Evolutionary conservation across 805 yeast genomes (phyloP).

Genomic region (Starmerella sp.): DNA sequence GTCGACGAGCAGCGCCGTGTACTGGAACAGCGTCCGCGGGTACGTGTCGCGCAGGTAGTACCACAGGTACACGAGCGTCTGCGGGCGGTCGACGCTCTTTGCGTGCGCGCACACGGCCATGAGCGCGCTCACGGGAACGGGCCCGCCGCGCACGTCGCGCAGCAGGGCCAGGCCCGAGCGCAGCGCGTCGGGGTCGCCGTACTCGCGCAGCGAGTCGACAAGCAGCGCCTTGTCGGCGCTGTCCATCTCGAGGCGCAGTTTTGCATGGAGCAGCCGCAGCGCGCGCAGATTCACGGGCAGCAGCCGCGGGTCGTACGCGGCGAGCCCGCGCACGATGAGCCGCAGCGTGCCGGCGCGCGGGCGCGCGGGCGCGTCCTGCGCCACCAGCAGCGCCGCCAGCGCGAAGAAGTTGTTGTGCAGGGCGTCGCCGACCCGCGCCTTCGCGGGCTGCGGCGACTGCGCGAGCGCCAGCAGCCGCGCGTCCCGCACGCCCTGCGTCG

Average conservation of each 20-base stretch:
- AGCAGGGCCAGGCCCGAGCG: slow-evolving; percentile 7
- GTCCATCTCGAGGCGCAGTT: background rate
- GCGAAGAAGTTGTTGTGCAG: slow-evolving; percentile 9
- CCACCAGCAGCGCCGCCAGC: slow-evolving; percentile 14
- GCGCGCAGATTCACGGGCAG: slow-evolving; percentile 17
- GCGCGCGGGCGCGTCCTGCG: background rate
- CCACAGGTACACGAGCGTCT: slow-evolving; percentile 8
- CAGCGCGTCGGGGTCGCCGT: slow-evolving; percentile 10
- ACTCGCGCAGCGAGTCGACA: slow-evolving; percentile 5
- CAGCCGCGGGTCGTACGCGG: slow-evolving; percentile 16
- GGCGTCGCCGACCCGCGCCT: slow-evolving; percentile 1
- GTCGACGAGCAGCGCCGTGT: slow-evolving; percentile 9
- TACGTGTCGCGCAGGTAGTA: slow-evolving; percentile 7
- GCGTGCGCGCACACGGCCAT: slow-evolving; percentile 9
- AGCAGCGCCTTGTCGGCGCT: slow-evolving; percentile 15
- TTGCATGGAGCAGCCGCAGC: background rate
- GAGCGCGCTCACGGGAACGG: slow-evolving; percentile 12
- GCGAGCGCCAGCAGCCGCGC: background rate
- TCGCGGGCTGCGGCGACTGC: background rate
- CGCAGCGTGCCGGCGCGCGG: background rate
- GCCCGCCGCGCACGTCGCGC: slow-evolving; percentile 1
- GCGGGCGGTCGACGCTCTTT: background rate
- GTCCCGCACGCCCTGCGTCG: background rate
- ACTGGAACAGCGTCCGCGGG: background rate
- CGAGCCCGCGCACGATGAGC: slow-evolving; percentile 14